Base-by-base conservation (phyloP, 164 flowering plant genomes). In the Platanus orientalis region DNA sequence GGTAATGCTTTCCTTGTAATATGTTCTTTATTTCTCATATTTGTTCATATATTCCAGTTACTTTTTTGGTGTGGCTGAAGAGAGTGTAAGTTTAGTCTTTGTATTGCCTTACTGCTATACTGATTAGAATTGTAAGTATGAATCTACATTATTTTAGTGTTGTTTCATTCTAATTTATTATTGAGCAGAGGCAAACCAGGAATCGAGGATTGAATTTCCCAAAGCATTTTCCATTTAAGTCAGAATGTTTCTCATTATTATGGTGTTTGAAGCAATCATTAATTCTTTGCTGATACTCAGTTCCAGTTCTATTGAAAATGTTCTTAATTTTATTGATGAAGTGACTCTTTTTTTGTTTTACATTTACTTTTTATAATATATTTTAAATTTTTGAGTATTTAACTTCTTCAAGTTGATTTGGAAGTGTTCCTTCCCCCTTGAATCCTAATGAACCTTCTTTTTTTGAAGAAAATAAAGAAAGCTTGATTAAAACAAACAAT, bases 181-280 rank as follows among this genome's bases (percentile, higher is more conserved):
- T 60, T 63, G 23, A 36, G 57, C 75, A 75, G 84, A 70, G 47
- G 36, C 62, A 60, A 64, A 75, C 30, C 57, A 39, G 47, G 83
- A 73, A 59, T 42, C 59, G 14, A 42, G 60, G 62, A 73, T 61
- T 29, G 71, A 59, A 17, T 48, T 30, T 6, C 57, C 57, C 6
- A 77, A 56, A 54, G 64, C 67, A 25, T 58, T 49, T 69, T 17
- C 57, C 39, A 34, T 28, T 40, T 83, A 71, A 80, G 84, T 77
- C 17, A n/a, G 25, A 52, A 48, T 28, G n/a, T 54, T 57, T 34
- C 20, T 17, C 11, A 12, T 64, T 42, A 3, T 36, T 36, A 36
- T 36, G 9, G 42, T 34, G 59, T 56, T 30, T 56, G 6, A 32
- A 20, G 45, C 27, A 10, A 34, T 57, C 28, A 39, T 34, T n/a